These are phyloP conservation scores for Pestalotiopsis sp. DNA, from an alignment of 2,329 filamentous ascomycete genomes.

Conservation along the genomic window DNA sequence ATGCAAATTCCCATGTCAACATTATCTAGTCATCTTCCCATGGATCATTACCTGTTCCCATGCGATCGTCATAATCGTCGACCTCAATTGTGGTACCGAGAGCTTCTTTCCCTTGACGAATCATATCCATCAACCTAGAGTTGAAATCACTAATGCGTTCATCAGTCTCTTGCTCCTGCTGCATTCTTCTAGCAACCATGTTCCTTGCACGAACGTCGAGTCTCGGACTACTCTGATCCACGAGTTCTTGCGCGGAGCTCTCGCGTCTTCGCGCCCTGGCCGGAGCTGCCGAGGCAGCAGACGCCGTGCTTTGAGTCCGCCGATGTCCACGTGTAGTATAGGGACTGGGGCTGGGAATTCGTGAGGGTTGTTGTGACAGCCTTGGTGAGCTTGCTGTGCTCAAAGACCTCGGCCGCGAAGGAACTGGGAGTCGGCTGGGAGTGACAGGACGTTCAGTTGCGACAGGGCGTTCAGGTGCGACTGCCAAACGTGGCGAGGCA, in stretches of 20 bases:
- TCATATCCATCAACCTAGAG: slow-evolving; percentile 79
- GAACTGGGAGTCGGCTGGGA: slow-evolving; percentile 42
- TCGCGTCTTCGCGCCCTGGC: slow-evolving; percentile 7
- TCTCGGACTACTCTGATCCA: slow-evolving; percentile 48
- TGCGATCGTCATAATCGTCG: slow-evolving; percentile 43
- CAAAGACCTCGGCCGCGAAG: slow-evolving; percentile 31
- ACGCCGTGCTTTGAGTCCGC: slow-evolving; percentile 46
- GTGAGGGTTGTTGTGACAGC: slow-evolving; percentile 23
- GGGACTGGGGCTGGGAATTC: slow-evolving; percentile 32
- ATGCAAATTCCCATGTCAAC: not conserved
- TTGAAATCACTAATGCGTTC: slow-evolving; percentile 80
- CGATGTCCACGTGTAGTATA: slow-evolving; percentile 37
- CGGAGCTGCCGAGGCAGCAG: slow-evolving; percentile 2
- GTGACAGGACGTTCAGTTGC: slow-evolving; percentile 26
- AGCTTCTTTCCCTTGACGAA: slow-evolving; percentile 84
- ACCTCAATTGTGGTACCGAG: slow-evolving; percentile 75
- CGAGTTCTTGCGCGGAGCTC: slow-evolving; percentile 4
- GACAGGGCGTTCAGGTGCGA: slow-evolving; percentile 25
- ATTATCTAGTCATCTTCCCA: slow-evolving; percentile 10
- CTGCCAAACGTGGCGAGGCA: slow-evolving; percentile 48
- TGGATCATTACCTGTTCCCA: slow-evolving; percentile 29
- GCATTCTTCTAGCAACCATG: slow-evolving; percentile 71
- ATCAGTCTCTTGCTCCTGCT: slow-evolving; percentile 78
- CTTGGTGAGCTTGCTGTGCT: slow-evolving; percentile 22
- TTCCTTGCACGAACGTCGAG: slow-evolving; percentile 70